Base-by-base conservation (phyloP, 495 filamentous ascomycete genomes). In the Aspergillus haitiensis region DNA sequence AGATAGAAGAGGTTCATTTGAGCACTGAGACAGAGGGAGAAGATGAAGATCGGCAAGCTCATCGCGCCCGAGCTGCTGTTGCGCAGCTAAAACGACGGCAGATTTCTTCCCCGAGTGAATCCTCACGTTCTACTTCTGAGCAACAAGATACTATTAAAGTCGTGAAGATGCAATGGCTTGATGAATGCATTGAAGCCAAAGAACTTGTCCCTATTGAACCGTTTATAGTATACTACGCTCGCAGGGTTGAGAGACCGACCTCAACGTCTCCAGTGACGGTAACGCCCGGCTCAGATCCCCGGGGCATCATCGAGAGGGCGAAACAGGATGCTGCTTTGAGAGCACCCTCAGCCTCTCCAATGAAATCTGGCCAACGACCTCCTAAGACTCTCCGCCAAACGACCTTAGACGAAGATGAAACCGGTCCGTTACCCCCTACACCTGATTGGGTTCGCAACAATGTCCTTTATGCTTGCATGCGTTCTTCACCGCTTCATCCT, bases 401-500 rank as follows among this genome's bases (percentile, higher is more conserved):
- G 2, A 93, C 91, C 0, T 87, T 87, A 6, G 91, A 95, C 46
- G 78, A 91, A 51, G 86, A 92, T 1, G 78, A 82, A 55, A 68
- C 70, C 13, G 51, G 61, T 40, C 65, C 73, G 62, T 12, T 74
- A 83, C 58, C 89, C 76, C 45, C 83, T 72, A n/a, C 76, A 81
- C 92, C 92, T 12, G 80, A 85, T 4, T 96, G 86, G 79, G 81
- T 95, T 4, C 75, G 73, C 31, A 64, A 82, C 62, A 78, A 87
- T 13, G 81, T 86, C 10, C 77, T 82, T 5, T 96, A 92, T 67
- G 86, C 92, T 11, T 98, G 94, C 63, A 80, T 95, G 70, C 88
- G 95, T 32, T 84, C 85, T 1, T 87, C 91, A 2, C 90, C 89
- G 0, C 64, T 82, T 1, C 74, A 85, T 48, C 78, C 85, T 0